Evolutionary conservation across 345 rosid genomes (phyloP).

Genomic region (Gossypium herbaceum): DNA sequence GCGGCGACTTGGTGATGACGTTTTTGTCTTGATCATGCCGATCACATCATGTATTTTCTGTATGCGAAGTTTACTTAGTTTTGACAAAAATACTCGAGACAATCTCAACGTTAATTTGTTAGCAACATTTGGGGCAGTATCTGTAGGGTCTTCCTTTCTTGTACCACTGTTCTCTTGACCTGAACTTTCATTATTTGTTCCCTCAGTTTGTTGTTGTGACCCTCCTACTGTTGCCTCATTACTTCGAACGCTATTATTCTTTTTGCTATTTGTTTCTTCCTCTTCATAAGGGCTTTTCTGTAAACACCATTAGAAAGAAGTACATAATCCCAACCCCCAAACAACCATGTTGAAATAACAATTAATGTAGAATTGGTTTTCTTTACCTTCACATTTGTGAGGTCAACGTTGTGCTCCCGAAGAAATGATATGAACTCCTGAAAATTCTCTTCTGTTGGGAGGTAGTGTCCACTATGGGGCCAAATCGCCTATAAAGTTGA

Average conservation of each 20-base stretch:
- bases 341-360: not conserved
- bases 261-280: slow-evolving; percentile 32
- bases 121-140: slow-evolving; percentile 16
- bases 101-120: slow-evolving; percentile 23
- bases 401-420: slow-evolving; percentile 60
- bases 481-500: slow-evolving; percentile 59
- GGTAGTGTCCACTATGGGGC: slow-evolving; percentile 98
- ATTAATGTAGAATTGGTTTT: not conserved
- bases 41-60: slow-evolving; percentile 23
- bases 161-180: slow-evolving; percentile 17
- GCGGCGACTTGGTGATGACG: slow-evolving; percentile 9
- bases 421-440: slow-evolving; percentile 71
- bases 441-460: slow-evolving; percentile 91
- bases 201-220: slow-evolving; percentile 21
- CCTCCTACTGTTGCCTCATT: slow-evolving; percentile 28
- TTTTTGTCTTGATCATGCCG: slow-evolving; percentile 23
- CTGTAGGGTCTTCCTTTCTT: slow-evolving; percentile 12
- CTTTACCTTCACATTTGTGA: slow-evolving; percentile 50
- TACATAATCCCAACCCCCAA: not conserved
- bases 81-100: slow-evolving; percentile 29
- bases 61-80: slow-evolving; percentile 38
- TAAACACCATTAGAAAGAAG: slow-evolving; percentile 14
- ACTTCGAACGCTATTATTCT: slow-evolving; percentile 23
- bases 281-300: slow-evolving; percentile 68
- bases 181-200: slow-evolving; percentile 19